A percentile compares a stretch with the other conserved stretches of the same genome.
phyloP scores from a whole-genome alignment of 208 protist genomes.

The Chromosphaera perkinsii region DNA sequence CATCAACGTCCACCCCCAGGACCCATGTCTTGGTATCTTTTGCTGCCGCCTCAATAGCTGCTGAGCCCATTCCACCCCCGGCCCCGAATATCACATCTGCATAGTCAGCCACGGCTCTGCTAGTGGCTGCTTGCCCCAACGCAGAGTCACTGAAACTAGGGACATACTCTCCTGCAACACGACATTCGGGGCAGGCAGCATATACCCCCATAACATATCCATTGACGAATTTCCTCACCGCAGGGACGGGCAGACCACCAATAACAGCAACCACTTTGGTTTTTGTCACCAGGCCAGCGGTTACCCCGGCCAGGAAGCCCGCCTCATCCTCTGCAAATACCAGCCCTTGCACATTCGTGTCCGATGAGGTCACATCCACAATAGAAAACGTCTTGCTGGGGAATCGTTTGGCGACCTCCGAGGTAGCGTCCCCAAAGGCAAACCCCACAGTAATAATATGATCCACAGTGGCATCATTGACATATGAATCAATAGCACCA shows the following conservation, averaged over 20 bases:
- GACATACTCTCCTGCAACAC: not conserved
- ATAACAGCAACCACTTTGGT: not conserved
- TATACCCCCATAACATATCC: not conserved
- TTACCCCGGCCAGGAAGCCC: conserved; percentile 4
- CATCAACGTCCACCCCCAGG: too few relatives aligned
- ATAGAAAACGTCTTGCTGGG: not conserved
- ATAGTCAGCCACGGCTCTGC: too few relatives aligned
- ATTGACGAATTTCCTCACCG: conserved; percentile 7
- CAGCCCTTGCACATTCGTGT: conserved; percentile 2
- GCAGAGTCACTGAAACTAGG: not conserved
- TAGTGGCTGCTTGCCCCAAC: too few relatives aligned
- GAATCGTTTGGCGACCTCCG: too few relatives aligned
- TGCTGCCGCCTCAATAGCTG: too few relatives aligned
- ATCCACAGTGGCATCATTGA: too few relatives aligned
- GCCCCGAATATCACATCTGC: too few relatives aligned
- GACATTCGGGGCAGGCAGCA: not conserved
- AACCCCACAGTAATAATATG: too few relatives aligned
- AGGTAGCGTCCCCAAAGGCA: too few relatives aligned
- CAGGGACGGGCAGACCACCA: not conserved
- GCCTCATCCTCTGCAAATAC: conserved; percentile 7
- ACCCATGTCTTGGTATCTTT: too few relatives aligned
- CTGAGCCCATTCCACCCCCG: too few relatives aligned
- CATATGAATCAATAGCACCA: too few relatives aligned
- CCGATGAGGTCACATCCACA: not conserved
- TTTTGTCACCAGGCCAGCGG: not conserved